Conservation (phyloP, 768 basidiomycete species). For the Amyloporia xantha region DNA sequence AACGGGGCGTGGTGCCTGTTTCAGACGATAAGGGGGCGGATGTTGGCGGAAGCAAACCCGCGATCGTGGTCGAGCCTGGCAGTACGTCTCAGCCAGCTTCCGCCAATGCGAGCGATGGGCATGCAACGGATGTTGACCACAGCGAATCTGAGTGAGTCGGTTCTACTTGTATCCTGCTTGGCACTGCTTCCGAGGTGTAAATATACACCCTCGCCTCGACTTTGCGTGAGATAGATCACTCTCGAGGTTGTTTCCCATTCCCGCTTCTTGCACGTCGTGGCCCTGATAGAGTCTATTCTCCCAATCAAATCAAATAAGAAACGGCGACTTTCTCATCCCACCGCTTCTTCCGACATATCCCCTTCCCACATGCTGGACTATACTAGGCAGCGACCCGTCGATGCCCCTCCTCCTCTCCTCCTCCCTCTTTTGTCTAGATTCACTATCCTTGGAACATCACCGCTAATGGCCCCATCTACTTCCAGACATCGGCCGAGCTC, state of each 20-base stretch:
- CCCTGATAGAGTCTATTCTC: no score
- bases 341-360: neutral
- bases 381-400: neutral
- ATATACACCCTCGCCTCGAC: neutral
- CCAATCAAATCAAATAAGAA: no score
- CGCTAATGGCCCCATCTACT: neutral
- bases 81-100: neutral
- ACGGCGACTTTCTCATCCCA: slow-evolving; percentile 1
- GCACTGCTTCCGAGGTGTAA: no score
- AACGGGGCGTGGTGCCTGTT: neutral
- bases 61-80: neutral
- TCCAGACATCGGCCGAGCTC: neutral
- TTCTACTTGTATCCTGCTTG: no score
- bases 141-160: no score
- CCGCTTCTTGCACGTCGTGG: no score
- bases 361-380: neutral
- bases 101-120: no score
- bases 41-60: neutral
- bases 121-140: no score
- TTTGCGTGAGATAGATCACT: no score
- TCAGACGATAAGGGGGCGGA: neutral
- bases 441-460: neutral
- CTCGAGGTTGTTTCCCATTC: no score
- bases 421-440: neutral
- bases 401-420: neutral